Conservation (phyloP, 495 filamentous ascomycete genomes). For the Penicillium samsonianum region DNA sequence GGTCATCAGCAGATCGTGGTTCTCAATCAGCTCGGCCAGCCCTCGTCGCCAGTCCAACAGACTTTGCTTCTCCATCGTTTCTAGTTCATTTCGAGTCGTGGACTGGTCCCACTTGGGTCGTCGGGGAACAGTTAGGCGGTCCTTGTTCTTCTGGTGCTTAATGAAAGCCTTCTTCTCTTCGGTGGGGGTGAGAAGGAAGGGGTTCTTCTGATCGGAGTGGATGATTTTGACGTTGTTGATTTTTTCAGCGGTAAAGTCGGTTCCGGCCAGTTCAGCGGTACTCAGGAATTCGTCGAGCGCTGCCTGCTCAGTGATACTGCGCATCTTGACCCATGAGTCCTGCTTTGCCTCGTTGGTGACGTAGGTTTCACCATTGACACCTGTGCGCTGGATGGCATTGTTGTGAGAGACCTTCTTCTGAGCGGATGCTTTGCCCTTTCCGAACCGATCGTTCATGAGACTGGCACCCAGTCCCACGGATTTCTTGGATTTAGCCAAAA, state of each 20-base stretch:
- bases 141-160: conserved; percentile 80
- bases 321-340: conserved; percentile 75
- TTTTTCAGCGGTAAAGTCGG: conserved; percentile 98
- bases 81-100: conserved; percentile 82
- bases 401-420: conserved; percentile 69
- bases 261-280: conserved; percentile 93
- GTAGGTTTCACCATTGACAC: conserved; percentile 48
- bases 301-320: conserved; percentile 95
- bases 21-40: conserved; percentile 88
- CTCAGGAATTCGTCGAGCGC: conserved; percentile 84
- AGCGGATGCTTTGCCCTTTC: conserved; percentile 79
- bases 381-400: conserved; percentile 47
- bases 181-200: conserved; percentile 84
- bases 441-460: conserved; percentile 92
- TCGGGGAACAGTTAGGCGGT: conserved; percentile 81
- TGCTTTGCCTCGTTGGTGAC: conserved; percentile 51
- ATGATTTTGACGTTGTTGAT: conserved; percentile 99
- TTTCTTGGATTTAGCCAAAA: conserved; percentile 93
- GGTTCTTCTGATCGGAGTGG: conserved; percentile 91
- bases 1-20: conserved; percentile 92
- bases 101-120: conserved; percentile 82
- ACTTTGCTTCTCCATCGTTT: conserved; percentile 73
- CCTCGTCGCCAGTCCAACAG: conserved; percentile 89
- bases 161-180: conserved; percentile 75
- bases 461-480: conserved; percentile 87